A percentile compares a stretch with the other conserved stretches of the same genome.
These are phyloP conservation scores for Volvox reticuliferus DNA, from an alignment of 139 green algal genomes.

Conservation along the genomic window DNA sequence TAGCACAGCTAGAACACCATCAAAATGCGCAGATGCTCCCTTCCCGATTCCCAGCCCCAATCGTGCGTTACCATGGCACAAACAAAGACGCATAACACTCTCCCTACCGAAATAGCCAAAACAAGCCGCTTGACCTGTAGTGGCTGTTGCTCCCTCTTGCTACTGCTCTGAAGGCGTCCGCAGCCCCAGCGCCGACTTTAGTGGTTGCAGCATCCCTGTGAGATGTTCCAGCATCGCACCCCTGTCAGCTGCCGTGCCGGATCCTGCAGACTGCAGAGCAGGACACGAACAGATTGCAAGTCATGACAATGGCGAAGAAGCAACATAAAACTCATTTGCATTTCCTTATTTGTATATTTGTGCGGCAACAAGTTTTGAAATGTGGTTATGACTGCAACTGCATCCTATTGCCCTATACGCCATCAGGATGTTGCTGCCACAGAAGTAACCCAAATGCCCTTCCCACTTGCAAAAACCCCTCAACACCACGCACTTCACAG, in stretches of 20 bases:
- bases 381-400: neutral
- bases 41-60: too few relatives aligned
- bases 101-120: too few relatives aligned
- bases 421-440: too few relatives aligned
- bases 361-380: neutral
- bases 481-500: too few relatives aligned
- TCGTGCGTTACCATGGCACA: too few relatives aligned
- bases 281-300: neutral
- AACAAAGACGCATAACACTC: too few relatives aligned
- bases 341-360: neutral
- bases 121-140: too few relatives aligned
- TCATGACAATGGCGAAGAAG: neutral
- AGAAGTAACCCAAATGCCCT: too few relatives aligned
- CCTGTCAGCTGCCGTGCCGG: neutral
- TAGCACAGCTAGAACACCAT: too few relatives aligned
- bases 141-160: too few relatives aligned
- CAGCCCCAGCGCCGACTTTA: conserved; percentile 51
- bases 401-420: neutral
- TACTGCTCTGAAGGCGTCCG: neutral
- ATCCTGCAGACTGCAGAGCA: neutral
- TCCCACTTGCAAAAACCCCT: too few relatives aligned
- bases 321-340: neutral
- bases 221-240: conserved; percentile 36
- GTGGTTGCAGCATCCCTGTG: conserved; percentile 32
- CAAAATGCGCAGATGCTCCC: too few relatives aligned